These are phyloP conservation scores for Vickermania spadyakhi DNA, from an alignment of 208 protist species.

Conservation along the genomic window DNA sequence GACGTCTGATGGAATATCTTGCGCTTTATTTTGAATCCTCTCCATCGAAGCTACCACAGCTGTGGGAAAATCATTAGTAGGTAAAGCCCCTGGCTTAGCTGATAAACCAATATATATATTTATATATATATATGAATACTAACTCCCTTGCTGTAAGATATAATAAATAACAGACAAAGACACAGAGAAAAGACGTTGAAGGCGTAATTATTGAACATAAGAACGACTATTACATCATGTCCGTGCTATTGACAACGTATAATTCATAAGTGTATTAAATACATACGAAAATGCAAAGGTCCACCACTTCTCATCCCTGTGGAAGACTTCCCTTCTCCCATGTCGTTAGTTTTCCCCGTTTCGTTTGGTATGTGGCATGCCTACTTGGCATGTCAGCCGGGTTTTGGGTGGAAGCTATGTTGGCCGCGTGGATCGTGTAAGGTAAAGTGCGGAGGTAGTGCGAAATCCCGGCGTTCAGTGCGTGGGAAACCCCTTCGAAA, in stretches of 20 bases:
- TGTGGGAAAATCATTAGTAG: too few relatives aligned
- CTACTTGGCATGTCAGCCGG: not conserved
- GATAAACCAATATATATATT: too few relatives aligned
- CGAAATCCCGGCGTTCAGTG: not conserved
- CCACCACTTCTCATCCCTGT: not conserved
- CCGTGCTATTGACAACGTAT: not conserved
- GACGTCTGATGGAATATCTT: too few relatives aligned
- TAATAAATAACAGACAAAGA: slow-evolving; percentile 3
- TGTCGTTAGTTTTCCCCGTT: not conserved
- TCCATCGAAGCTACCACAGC: too few relatives aligned
- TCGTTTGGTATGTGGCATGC: not conserved
- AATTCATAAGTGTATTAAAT: not conserved
- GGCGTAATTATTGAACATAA: slow-evolving; percentile 1
- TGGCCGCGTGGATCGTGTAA: not conserved
- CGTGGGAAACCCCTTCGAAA: not conserved
- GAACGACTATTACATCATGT: too few relatives aligned
- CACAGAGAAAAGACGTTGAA: too few relatives aligned
- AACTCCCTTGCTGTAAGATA: slow-evolving; percentile 1
- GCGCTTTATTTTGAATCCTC: too few relatives aligned
- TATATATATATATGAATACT: slow-evolving; percentile 7
- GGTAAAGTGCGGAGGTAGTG: slow-evolving; percentile 1
- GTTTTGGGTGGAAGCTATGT: not conserved
- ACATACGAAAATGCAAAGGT: not conserved
- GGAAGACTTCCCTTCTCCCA: not conserved
- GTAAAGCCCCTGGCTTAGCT: too few relatives aligned